These are phyloP conservation scores for Coemansia sp. DNA, from an alignment of 192 early-diverging fungal genomes.

Conservation along the genomic window DNA sequence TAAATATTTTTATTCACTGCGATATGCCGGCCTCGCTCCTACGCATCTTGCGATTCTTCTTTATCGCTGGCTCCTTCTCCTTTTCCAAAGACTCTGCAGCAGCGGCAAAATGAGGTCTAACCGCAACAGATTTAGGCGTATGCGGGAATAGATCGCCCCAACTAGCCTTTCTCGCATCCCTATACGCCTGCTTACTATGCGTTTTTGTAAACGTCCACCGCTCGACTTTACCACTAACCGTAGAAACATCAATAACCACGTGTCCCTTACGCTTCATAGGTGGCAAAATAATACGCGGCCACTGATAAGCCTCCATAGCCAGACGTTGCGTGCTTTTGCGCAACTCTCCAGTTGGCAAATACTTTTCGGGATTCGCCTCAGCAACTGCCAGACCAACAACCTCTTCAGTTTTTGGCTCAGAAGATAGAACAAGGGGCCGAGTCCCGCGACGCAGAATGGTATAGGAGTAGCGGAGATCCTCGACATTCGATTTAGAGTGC, in stretches of 20 bases:
- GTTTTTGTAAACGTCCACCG: constrained; percentile 72
- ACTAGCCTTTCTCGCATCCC: constrained; percentile 72
- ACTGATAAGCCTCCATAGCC: constrained; percentile 55
- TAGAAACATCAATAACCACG: constrained; percentile 72
- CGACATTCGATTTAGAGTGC: constrained; percentile 65
- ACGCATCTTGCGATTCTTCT: constrained; percentile 18
- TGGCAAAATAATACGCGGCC: constrained; percentile 75
- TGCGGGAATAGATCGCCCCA: constrained; percentile 91
- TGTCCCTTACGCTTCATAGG: constrained; percentile 81
- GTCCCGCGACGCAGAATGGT: constrained; percentile 71
- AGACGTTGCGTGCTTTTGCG: constrained; percentile 25
- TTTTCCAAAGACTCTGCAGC: too few relatives aligned
- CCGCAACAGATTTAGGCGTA: constrained; percentile 50
- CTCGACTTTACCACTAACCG: constrained; percentile 60
- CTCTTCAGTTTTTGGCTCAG: background rate
- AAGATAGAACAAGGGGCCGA: constrained; percentile 25
- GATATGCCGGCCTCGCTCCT: constrained; percentile 3
- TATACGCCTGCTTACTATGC: constrained; percentile 69
- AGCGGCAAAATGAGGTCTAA: constrained; percentile 21
- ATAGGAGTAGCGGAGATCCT: constrained; percentile 81
- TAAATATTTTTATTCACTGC: background rate
- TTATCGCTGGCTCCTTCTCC: background rate
- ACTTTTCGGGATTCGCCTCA: constrained; percentile 9
- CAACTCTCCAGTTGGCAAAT: constrained; percentile 12
- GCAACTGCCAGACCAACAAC: background rate